Percentiles rank a stretch among this genome's conserved stretches.
Conservation (phyloP, 176 grass and related monocot species). For the Leersia perrieri region DNA sequence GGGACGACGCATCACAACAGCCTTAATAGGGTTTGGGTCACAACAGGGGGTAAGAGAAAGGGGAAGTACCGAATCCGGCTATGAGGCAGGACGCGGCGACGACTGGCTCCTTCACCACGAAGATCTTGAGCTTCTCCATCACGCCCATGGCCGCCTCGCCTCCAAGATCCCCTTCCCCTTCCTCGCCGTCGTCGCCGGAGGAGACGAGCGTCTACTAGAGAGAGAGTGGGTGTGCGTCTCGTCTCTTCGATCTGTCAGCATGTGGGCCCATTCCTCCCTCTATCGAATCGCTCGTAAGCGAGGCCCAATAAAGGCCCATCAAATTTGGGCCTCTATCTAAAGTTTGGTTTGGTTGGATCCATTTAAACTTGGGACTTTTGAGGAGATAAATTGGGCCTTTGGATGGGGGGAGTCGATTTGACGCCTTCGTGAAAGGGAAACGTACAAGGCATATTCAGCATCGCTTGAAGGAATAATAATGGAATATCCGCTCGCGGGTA, state of each 20-base stretch:
- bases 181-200: constrained; percentile 21
- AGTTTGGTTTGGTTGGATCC: neutral
- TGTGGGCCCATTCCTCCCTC: neutral
- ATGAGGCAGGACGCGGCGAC: constrained; percentile 88
- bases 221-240: neutral
- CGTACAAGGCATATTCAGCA: neutral
- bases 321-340: neutral
- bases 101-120: constrained; percentile 76
- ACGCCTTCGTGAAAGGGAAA: neutral
- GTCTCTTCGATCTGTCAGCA: neutral
- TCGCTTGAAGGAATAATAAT: neutral
- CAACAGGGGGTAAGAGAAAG: neutral
- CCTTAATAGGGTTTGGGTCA: constrained; percentile 20
- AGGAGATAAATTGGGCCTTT: neutral
- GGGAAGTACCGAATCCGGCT: constrained; percentile 68
- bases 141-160: constrained; percentile 45
- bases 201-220: neutral
- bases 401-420: rapidly evolving
- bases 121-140: constrained; percentile 82
- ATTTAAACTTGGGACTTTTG: neutral
- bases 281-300: rapidly evolving
- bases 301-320: neutral
- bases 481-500: constrained; percentile 26
- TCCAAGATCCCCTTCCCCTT: neutral
- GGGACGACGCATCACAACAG: neutral